Evolutionary conservation across 208 protist species (phyloP), one percentile per base, ranked within the genome.

Genomic region (Wallacemonas sp.): DNA sequence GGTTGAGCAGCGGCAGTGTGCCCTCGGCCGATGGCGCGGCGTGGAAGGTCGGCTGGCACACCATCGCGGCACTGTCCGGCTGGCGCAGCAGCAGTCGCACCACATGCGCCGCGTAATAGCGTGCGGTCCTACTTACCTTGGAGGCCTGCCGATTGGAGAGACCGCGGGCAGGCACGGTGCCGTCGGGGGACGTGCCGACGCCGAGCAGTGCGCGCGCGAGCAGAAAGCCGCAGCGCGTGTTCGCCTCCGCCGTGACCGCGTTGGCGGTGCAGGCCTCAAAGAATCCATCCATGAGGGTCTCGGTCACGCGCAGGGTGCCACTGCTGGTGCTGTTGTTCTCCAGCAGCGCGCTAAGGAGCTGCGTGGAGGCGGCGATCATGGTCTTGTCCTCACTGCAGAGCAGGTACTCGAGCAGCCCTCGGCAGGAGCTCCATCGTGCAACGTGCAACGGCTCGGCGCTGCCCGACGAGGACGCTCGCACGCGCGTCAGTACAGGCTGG

Each of bases 81-180:
- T 84, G 28, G 23, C 32, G 32, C 10, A 92, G 41, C 4, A 94
- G 52, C 20, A 50, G 41, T n/a, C 72, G 57, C 14, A 96, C 59
- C 14, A 94, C 64, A 22, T 88, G 72, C 0, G 86, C 91, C 0
- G 84, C 81, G 76, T 89, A 94, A 61, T 89, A 94, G 66, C 91
- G 90, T 12, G 80, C 65, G 1, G 57, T 36, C n/a, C 64, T 50
- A 16, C 70, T 59, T 3, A 73, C 61, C 14, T 49, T 25, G 20
- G 71, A 42, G 18, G n/a, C 44, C 16, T 49, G 20, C 44, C 11
- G 5, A 16, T 7, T 18, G 12, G 44, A 12, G 7, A 16, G 5
- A 49, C 44, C 20, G n/a, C n/a, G n/a, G n/a, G n/a, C n/a, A n/a
- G n/a, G n/a, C n/a, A n/a, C n/a, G n/a, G n/a, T n/a, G n/a, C n/a